A percentile compares a stretch with the other conserved stretches of the same genome.
Evolutionary conservation across 805 yeast species (phyloP).

Genomic region (Tetrapisispora pingtungensis): DNA sequence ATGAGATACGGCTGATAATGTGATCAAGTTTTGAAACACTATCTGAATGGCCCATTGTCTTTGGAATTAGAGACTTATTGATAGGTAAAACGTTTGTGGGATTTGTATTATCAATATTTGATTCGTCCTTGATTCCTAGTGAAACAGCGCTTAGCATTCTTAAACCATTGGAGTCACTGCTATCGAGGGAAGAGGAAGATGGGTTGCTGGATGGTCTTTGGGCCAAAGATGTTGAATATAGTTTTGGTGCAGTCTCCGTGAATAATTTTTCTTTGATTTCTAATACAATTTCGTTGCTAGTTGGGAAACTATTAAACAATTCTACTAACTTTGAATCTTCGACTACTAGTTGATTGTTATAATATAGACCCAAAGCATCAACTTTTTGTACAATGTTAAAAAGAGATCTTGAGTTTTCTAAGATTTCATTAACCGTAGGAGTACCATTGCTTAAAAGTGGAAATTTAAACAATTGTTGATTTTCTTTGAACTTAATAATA

Average conservation of each 20-base stretch:
- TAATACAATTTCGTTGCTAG: constrained; percentile 30
- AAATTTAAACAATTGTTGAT: constrained; percentile 54
- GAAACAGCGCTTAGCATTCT: constrained; percentile 25
- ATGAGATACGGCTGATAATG: constrained; percentile 12
- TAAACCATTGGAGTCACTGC: constrained; percentile 13
- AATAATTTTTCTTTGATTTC: constrained; percentile 28
- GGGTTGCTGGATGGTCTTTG: not conserved
- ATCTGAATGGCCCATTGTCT: constrained; percentile 4
- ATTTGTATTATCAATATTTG: not conserved
- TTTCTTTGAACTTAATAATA: constrained; percentile 41
- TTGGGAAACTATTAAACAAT: constrained; percentile 29
- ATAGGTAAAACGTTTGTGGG: not conserved
- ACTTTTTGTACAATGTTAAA: constrained; percentile 39
- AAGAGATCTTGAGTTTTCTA: constrained; percentile 66
- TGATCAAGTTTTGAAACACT: constrained; percentile 12
- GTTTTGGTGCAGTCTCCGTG: not conserved
- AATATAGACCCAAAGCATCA: constrained; percentile 13
- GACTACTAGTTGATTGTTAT: constrained; percentile 26
- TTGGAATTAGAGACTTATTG: not conserved
- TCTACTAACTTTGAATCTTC: constrained; percentile 40
- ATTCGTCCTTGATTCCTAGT: constrained; percentile 11
- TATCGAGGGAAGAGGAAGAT: not conserved
- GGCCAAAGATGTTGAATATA: constrained; percentile 9
- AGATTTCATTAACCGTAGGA: constrained; percentile 68
- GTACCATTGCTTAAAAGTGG: constrained; percentile 59